Evolutionary conservation across 2,329 filamentous ascomycete genomes (phyloP).

Genomic region (Cladosporium sp.): DNA sequence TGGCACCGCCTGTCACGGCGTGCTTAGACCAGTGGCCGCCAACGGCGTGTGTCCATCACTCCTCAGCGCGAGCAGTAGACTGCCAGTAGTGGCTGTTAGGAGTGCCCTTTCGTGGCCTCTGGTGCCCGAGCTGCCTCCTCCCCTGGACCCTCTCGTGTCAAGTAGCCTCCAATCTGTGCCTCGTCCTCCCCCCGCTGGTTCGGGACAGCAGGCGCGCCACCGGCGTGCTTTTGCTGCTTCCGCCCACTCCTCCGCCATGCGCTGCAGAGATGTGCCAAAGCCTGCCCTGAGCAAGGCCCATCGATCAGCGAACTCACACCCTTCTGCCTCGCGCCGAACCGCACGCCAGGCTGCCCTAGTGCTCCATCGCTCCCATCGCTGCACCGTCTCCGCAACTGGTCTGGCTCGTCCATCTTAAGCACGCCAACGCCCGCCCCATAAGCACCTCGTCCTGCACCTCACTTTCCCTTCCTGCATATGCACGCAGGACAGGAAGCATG

Average conservation of each 20-base stretch:
- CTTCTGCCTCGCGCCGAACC: constrained; percentile 10
- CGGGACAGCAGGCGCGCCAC: constrained; percentile 2
- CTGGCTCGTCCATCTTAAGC: constrained; percentile 19
- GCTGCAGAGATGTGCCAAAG: constrained; percentile 5
- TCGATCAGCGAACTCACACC: constrained; percentile 5
- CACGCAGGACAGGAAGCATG: constrained; percentile 17
- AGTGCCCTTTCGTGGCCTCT: not conserved
- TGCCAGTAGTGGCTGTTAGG: not conserved
- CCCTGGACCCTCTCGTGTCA: not conserved
- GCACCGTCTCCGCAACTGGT: constrained; percentile 16
- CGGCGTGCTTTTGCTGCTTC: constrained; percentile 1
- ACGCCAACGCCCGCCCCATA: constrained; percentile 13
- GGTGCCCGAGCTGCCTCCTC: no score
- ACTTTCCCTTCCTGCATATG: constrained; percentile 19
- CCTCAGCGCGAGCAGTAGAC: not conserved
- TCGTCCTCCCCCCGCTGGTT: constrained; percentile 4
- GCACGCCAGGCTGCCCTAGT: constrained; percentile 12
- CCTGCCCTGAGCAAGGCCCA: constrained; percentile 8
- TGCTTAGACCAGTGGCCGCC: not conserved
- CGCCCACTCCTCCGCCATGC: constrained; percentile 2
- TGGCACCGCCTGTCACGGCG: not conserved
- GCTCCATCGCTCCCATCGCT: constrained; percentile 8
- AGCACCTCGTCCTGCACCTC: constrained; percentile 17
- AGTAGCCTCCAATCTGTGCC: not conserved
- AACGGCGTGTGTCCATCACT: not conserved